phyloP scores from a whole-genome alignment of 2,329 filamentous ascomycete species.

The Thelonectria discophora region DNA sequence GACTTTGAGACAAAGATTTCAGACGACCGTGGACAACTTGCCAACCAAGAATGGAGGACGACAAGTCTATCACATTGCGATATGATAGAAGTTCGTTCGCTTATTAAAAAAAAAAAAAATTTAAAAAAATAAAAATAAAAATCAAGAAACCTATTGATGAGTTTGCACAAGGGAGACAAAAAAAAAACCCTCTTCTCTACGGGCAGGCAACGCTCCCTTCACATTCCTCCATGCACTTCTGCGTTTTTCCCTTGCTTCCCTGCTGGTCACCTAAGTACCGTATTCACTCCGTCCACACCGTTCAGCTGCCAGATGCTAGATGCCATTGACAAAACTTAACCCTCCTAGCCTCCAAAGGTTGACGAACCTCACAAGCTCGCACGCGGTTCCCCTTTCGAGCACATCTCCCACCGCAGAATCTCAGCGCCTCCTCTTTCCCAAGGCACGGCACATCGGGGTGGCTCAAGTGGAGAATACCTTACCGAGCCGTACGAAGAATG shows the following conservation, averaged over 20 bases:
- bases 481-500: too few species aligned
- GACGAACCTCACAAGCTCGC: too few species aligned
- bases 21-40: too few species aligned
- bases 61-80: too few species aligned
- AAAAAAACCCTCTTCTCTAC: too few species aligned
- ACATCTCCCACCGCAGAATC: neutral
- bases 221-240: neutral
- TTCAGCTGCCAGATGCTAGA: neutral
- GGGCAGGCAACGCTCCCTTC: neutral
- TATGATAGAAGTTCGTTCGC: too few species aligned
- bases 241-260: neutral
- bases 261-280: neutral
- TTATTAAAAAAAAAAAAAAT: neutral
- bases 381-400: too few species aligned
- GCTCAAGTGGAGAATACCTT: slow-evolving; percentile 7
- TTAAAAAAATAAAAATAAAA: neutral
- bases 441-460: neutral
- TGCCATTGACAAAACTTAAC: neutral
- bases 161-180: too few species aligned
- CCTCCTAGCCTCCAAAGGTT: too few species aligned
- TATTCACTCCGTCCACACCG: neutral
- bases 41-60: too few species aligned
- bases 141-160: neutral
- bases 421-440: neutral
- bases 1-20: too few species aligned